A percentile compares a stretch with the other conserved stretches of the same genome.
Evolutionary conservation across 441 rosid species (phyloP).

Genomic region (Pelargonium citronellum): DNA sequence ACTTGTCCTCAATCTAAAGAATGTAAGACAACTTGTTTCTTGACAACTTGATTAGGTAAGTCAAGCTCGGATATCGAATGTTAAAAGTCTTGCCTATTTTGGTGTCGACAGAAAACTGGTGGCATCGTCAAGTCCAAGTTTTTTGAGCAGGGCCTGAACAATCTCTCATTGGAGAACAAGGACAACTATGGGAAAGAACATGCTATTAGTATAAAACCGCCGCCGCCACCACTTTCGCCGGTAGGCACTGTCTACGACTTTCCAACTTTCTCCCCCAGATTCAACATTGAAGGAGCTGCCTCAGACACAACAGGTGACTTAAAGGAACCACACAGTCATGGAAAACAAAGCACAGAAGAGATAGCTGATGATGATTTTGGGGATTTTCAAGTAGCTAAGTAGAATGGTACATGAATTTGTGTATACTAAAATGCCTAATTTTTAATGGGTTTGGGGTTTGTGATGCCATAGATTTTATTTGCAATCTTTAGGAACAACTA

Average conservation of each 20-base stretch:
- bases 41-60: background rate
- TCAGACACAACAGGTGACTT: constrained; percentile 24
- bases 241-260: constrained; percentile 21
- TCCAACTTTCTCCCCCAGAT: constrained; percentile 32
- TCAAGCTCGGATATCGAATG: background rate
- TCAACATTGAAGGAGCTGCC: constrained; percentile 25
- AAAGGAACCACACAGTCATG: constrained; percentile 29
- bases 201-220: constrained; percentile 50
- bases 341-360: constrained; percentile 32
- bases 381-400: constrained; percentile 89
- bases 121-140: constrained; percentile 38
- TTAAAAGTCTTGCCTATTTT: constrained; percentile 9
- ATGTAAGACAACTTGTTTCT: constrained; percentile 34
- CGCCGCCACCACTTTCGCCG: constrained; percentile 75
- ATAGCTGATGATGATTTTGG: constrained; percentile 82
- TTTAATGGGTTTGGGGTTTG: background rate
- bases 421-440: background rate
- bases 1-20: constrained; percentile 67
- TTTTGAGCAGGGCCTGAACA: constrained; percentile 51
- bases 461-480: background rate
- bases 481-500: background rate
- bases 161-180: constrained; percentile 56
- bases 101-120: constrained; percentile 38
- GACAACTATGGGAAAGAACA: constrained; percentile 43
- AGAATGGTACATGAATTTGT: background rate